Base-by-base conservation (phyloP, 2,329 filamentous ascomycete genomes). In the Pseudogymnoascus sp. region DNA sequence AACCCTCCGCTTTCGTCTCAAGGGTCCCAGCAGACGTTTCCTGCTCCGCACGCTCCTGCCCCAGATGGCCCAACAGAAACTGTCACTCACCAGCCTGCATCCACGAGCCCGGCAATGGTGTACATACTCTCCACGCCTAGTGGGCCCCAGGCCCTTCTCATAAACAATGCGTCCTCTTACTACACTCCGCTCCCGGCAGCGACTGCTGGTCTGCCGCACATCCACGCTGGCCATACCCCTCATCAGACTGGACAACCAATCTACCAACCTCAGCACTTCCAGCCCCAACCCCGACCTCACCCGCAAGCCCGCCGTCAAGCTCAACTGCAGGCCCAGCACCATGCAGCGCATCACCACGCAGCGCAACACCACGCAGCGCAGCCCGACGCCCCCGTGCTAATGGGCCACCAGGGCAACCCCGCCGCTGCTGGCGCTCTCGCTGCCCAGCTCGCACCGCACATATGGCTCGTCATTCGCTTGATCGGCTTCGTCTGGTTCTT, bases 401-500 rank as follows among this genome's bases (percentile, higher is more conserved):
- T 70, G 60, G 21, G 76, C 74, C 17, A 69, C 68, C 72, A 71
- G 29, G 70, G 63, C 1, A 72, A 72, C 62, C 69, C 71, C 35
- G 67, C 65, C 37, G 69, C 70, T n/a, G 59, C 33, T 1, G 71
- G 68, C 15, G 69, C 70, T 13, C 9, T 73, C 17, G 69, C 67
- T 62, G 66, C 68, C 19, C 69, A 70, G 61, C 37, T 84, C n/a
- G 83, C 82, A 77, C 83, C 83, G n/a, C 81, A 87, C 61, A 70
- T 88, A 29, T 88, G 85, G 85, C 77, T 88, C 61, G 67, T 87
- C 1, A 75, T 84, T 37, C 80, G 85, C 7, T 73, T 88, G 7
- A 76, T 78, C 10, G 73, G 83, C 5, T 86, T 88, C 70, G 79
- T 88, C 11, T 88, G 84, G 83, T 84, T 86, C 74, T 87, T 88